A percentile compares a stretch with the other conserved stretches of the same genome.
These are phyloP conservation scores for bread wheat (Triticum aestivum) DNA, from an alignment of 176 grass and related monocot genomes.

Conservation along the genomic window DNA sequence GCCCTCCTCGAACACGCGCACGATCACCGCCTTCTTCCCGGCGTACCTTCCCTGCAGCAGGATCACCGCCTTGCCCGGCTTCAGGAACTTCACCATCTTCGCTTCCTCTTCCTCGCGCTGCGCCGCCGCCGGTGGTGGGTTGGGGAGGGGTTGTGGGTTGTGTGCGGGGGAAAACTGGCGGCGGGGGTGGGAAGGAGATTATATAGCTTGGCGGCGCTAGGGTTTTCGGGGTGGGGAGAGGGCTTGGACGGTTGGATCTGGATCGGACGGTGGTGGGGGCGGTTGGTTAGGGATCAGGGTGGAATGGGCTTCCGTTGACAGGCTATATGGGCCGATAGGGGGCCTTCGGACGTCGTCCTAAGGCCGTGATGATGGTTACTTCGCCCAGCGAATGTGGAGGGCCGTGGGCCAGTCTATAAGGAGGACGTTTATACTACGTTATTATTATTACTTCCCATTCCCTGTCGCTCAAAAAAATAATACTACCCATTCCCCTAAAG, in stretches of 20 bases:
- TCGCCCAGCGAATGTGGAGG: no score
- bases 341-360: no score
- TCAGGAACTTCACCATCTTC: slow-evolving; percentile 57
- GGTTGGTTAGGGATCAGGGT: rapidly evolving
- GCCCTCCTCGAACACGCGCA: slow-evolving; percentile 57
- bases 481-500: no score
- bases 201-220: slow-evolving; percentile 4
- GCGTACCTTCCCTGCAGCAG: slow-evolving; percentile 51
- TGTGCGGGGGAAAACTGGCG: neutral
- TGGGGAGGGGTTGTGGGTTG: neutral
- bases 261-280: neutral
- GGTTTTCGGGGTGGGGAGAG: neutral
- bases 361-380: no score
- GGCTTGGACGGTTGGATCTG: neutral
- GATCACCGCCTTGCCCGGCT: slow-evolving; percentile 57
- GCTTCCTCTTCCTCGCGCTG: neutral
- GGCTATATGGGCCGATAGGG: neutral
- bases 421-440: no score
- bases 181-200: neutral
- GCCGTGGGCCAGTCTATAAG: no score
- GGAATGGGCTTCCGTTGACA: neutral
- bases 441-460: no score
- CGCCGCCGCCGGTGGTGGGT: neutral
- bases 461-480: no score
- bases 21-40: slow-evolving; percentile 48